Percentiles rank a stretch among this genome's conserved stretches.
phyloP scores from a whole-genome alignment of 75 land plant genomes.

The Pinus tabuliformis region DNA sequence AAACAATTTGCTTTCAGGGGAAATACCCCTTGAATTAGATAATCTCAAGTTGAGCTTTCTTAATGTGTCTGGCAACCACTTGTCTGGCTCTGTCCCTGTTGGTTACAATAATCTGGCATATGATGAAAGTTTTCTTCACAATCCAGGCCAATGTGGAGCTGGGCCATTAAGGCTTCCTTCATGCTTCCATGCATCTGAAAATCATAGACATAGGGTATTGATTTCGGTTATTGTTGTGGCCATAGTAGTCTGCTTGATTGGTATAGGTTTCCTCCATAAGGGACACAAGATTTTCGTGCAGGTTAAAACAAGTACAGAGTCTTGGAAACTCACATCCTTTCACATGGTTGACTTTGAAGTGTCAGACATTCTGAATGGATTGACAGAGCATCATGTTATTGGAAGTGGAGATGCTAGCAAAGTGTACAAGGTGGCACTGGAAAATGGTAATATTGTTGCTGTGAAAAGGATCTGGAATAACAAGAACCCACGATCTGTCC shows the following conservation, averaged over 20 bases:
- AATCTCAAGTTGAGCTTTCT: slow-evolving; percentile 20
- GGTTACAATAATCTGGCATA: slow-evolving; percentile 18
- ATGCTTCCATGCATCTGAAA: not conserved
- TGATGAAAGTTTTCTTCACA: slow-evolving; percentile 35
- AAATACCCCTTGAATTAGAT: slow-evolving; percentile 33
- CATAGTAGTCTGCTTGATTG: slow-evolving; percentile 2
- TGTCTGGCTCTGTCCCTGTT: slow-evolving; percentile 32
- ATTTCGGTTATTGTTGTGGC: slow-evolving; percentile 5
- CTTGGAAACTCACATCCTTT: slow-evolving; percentile 84
- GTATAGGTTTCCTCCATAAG: not conserved
- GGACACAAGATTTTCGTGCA: not conserved
- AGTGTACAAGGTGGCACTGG: slow-evolving; percentile 46
- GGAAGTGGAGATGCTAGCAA: slow-evolving; percentile 77
- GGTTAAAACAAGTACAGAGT: not conserved
- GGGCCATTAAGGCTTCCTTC: slow-evolving; percentile 2
- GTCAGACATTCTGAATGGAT: slow-evolving; percentile 27
- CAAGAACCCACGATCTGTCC: not conserved
- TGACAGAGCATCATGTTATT: slow-evolving; percentile 58
- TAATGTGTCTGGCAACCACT: slow-evolving; percentile 44
- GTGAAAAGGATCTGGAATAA: slow-evolving; percentile 42
- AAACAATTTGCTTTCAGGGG: slow-evolving; percentile 38
- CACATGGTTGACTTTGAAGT: slow-evolving; percentile 63
- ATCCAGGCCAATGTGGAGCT: slow-evolving; percentile 16
- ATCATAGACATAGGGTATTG: not conserved
- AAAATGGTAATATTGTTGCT: slow-evolving; percentile 27